These are phyloP conservation scores for Penicillium argentinense DNA, from an alignment of 495 filamentous ascomycete genomes.

Conservation along the genomic window DNA sequence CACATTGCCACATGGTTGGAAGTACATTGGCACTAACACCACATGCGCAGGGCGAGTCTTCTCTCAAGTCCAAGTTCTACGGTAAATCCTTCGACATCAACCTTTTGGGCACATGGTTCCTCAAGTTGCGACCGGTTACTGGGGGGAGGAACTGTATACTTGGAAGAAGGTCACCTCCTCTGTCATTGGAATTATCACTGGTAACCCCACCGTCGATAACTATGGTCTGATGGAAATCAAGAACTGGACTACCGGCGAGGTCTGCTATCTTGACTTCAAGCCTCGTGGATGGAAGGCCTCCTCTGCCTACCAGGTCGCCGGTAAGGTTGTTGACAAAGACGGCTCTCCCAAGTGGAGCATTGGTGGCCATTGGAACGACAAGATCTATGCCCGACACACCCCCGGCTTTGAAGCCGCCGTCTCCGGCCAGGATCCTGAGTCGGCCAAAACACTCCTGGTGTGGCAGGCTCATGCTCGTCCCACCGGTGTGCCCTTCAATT, in stretches of 20 bases:
- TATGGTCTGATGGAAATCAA: slow-evolving; percentile 97
- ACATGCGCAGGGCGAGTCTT: slow-evolving; percentile 70
- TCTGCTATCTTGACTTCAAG: slow-evolving; percentile 92
- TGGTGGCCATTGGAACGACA: slow-evolving; percentile 95
- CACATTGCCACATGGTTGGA: not conserved
- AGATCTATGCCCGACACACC: slow-evolving; percentile 89
- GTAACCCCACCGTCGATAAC: slow-evolving; percentile 95
- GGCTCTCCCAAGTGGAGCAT: slow-evolving; percentile 82
- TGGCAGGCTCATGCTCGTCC: slow-evolving; percentile 88
- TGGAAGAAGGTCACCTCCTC: slow-evolving; percentile 99
- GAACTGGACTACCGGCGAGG: slow-evolving; percentile 92
- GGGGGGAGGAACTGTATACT: slow-evolving; percentile 91
- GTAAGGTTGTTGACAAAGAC: slow-evolving; percentile 73
- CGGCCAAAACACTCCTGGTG: slow-evolving; percentile 75
- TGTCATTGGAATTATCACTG: slow-evolving; percentile 97
- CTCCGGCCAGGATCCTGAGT: slow-evolving; percentile 52
- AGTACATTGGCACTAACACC: not conserved
- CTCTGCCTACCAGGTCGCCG: slow-evolving; percentile 81
- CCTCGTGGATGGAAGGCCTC: slow-evolving; percentile 91
- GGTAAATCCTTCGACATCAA: slow-evolving; percentile 98
- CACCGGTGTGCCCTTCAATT: slow-evolving; percentile 86
- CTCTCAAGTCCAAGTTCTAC: slow-evolving; percentile 97
- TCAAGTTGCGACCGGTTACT: slow-evolving; percentile 74
- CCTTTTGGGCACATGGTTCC: slow-evolving; percentile 94
- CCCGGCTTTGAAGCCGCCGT: slow-evolving; percentile 82